Base-by-base conservation (phyloP, 1,284 basidiomycete genomes). In the Pseudozyma pruni region DNA sequence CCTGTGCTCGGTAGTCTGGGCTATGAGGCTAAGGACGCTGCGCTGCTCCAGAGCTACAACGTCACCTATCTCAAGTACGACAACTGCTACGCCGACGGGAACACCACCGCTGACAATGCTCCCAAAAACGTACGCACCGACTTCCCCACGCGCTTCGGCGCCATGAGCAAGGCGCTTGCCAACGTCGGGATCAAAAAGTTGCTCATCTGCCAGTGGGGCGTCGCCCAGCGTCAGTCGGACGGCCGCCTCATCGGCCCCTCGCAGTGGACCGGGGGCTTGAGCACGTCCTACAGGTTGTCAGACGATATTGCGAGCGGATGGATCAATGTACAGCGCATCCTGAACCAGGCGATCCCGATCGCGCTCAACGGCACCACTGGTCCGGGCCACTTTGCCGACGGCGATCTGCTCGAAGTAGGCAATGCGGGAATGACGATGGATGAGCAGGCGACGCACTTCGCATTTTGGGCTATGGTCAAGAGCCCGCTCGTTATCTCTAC, bases 111-210 rank as follows among this genome's bases (percentile, higher is more conserved):
- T 10, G 47, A 69, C 42, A 69, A 68, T 25, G 66, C 70, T 2
- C 66, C 66, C 35, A 73, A 73, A 41, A 23, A 32, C 10, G 23
- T 66, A 14, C 40, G 60, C 13, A 60, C 48, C 20, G 66, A 69
- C 31, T 73, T 73, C 34, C 56, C 68, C 16, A 37, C 57, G 13
- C 84, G 83, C 19, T 80, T 83, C 1, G 85, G 85, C 7, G 81
- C 83, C 4, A 89, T 89, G 88, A 78, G 83, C 52, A 83, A 86
- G 40, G 87, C 87, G 0, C 78, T 89, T 11, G 80, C 80, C 40
- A 83, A 83, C 0, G 86, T 86, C 0, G 84, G 84, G 5, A 84
- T 71, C 47, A 83, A 84, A 1, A 85, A 88, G 40, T 81, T 87
- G 3, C 88, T 86, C 54, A 82, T 85, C 0, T 86, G 86, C 84